Evolutionary conservation across 257 asterid species (phyloP), one percentile per base, ranked within the genome.

Genomic region (Solanum appendiculatum): DNA sequence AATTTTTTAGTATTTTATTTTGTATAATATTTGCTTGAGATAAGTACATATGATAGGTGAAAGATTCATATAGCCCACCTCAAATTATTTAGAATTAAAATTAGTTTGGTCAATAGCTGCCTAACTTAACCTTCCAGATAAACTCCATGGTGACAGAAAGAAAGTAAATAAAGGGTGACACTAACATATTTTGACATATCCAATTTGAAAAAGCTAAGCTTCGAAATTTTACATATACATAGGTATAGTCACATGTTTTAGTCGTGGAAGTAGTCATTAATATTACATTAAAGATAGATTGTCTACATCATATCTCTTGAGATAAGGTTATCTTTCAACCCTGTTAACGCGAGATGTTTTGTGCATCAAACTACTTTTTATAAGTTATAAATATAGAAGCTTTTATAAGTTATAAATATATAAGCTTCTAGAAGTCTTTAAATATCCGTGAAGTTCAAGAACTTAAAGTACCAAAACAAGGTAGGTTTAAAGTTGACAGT

Each of bases 301-400:
- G 2, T 64, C 2, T 27, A 27, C 0, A 0, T 27, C 9, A 64
- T 6, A 27, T 13, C 2, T 64, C 1, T 64, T 6, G 2, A 5
- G 0, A 2, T 64, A 2, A 5, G 3, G 1, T n/a, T n/a, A n/a
- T 12, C 4, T 29, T 27, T 64, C 0, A 1, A 64, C 2, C 3
- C 0, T 64, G 0, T 2, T 64, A 12, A 5, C 10, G 1, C 31
- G 10, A 27, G 9, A 64, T 64, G 0, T 2, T 64, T 64, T 25
- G 9, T 27, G 1, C 1, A 63, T 13, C 15, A 0, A 5, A 64
- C 1, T 64, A 4, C 5, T 0, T 23, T 25, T 63, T 63, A 63
- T 25, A 8, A 31, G 0, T 31, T 23, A 23, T 40, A 75, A 16
- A 42, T 0, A 25, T 4, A 78, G 42, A 25, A 27, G 15, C 39